These are phyloP conservation scores for Plasmodium ovale DNA, from an alignment of 169 alveolate species.

Conservation along the genomic window DNA sequence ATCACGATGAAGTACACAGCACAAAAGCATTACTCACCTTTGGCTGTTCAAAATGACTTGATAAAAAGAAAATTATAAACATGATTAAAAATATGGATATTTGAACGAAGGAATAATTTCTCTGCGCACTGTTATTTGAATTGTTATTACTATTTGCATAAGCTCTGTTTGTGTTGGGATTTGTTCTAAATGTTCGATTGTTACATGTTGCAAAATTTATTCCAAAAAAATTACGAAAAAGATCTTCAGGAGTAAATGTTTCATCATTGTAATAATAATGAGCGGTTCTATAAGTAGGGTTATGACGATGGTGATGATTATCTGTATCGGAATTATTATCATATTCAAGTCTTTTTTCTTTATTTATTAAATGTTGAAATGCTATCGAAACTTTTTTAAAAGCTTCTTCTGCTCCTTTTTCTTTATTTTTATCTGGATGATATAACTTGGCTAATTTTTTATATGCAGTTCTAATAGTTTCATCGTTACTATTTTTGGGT, in stretches of 20 bases:
- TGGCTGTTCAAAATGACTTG: conserved; percentile 76
- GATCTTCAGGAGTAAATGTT: conserved; percentile 86
- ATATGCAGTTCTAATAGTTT: conserved; percentile 94
- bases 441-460: conserved; percentile 95
- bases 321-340: conserved; percentile 88
- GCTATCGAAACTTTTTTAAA: conserved; percentile 94
- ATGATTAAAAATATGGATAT: conserved; percentile 52
- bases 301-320: conserved; percentile 56
- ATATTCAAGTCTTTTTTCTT: conserved; percentile 90
- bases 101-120: conserved; percentile 41
- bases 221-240: conserved; percentile 88
- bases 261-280: conserved; percentile 82
- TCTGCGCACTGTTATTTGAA: conserved; percentile 32
- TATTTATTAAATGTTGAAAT: conserved; percentile 92
- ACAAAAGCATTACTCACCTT: conserved; percentile 27
- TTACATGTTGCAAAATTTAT: conserved; percentile 74
- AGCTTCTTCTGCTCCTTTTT: conserved; percentile 96
- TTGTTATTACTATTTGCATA: conserved; percentile 29
- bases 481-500: conserved; percentile 90
- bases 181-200: conserved; percentile 42
- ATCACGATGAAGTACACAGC: not conserved
- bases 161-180: conserved; percentile 30
- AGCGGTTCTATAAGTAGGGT: conserved; percentile 76
- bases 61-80: conserved; percentile 68
- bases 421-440: conserved; percentile 97